Evolutionary conservation across 352 stramenopile genomes (phyloP).

Genomic region (Globisporangium paddicum): DNA sequence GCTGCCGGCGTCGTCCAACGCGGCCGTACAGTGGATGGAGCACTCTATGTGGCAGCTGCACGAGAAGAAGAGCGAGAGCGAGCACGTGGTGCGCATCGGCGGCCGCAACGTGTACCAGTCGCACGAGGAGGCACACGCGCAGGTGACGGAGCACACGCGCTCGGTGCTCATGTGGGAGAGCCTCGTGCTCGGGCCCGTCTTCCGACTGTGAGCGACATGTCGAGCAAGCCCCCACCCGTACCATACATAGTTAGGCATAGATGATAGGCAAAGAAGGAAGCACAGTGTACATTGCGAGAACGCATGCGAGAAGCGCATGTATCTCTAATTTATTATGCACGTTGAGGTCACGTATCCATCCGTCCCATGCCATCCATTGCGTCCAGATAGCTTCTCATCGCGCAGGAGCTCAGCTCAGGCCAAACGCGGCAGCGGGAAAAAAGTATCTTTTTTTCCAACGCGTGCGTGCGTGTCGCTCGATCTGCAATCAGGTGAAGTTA

Average conservation of each 20-base stretch:
- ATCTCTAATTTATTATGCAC: no score
- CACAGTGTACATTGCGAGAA: no score
- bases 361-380: no score
- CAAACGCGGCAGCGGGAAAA: no score
- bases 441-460: no score
- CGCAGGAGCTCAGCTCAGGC: no score
- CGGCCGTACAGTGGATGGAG: slow-evolving; percentile 73
- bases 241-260: slow-evolving; percentile 6
- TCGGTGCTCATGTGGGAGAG: slow-evolving; percentile 7
- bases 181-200: slow-evolving; percentile 6
- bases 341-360: background rate
- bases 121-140: slow-evolving; percentile 8
- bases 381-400: no score
- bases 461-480: no score
- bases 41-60: slow-evolving; percentile 60
- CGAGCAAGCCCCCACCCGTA: background rate
- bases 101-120: slow-evolving; percentile 20
- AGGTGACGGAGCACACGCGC: slow-evolving; percentile 6
- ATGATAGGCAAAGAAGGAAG: background rate
- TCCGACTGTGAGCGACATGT: slow-evolving; percentile 4
- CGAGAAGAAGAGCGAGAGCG: slow-evolving; percentile 7
- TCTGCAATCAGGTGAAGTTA: no score
- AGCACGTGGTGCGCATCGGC: slow-evolving; percentile 41
- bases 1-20: slow-evolving; percentile 47
- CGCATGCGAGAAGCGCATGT: no score